Base-by-base conservation (phyloP, 163 green algal genomes). In the Trebouxiophyceae sp. region DNA sequence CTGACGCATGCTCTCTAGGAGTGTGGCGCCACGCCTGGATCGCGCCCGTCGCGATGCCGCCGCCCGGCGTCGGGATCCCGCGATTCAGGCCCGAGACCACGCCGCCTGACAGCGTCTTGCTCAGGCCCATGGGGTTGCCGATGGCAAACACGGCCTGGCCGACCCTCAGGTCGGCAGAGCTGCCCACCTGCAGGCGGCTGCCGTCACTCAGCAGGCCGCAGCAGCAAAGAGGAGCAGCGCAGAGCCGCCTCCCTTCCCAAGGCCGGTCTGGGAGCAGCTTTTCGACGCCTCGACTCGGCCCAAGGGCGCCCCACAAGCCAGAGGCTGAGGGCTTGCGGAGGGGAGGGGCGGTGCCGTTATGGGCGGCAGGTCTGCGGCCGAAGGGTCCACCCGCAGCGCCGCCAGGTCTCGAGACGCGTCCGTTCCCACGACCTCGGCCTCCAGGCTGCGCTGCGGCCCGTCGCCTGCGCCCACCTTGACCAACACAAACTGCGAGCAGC, bases 361-460 rank as follows among this genome's bases (percentile, higher is more conserved):
- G 7, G 72, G 67, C 16, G 54, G 20, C 30, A 79, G 63, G 3
- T 20, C 33, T 1, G 58, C 57, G 56, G 39, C 26, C 3, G 58
- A 28, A 34, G 63, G 63, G 65, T 73, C 60, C 12, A 87, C 71
- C 23, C 59, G 54, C 27, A 89, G 71, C 45, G 85, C 83, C 16
- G 81, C 84, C 55, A 90, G 63, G 76, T 88, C 81, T 39, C 85
- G 74, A 44, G 76, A 56, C 3, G 75, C 65, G 56, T 87, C 81
- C 29, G 64, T 74, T 33, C 74, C n/a, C n/a, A n/a, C n/a, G n/a
- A n/a, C n/a, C n/a, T n/a, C n/a, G n/a, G n/a, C n/a, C n/a, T n/a
- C n/a, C n/a, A n/a, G n/a, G n/a, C n/a, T n/a, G n/a, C n/a, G n/a
- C n/a, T n/a, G n/a, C n/a, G n/a, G n/a, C n/a, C n/a, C n/a, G n/a